These are phyloP conservation scores for Pyrenula massariospora DNA, from an alignment of 495 filamentous ascomycete species.

Conservation along the genomic window DNA sequence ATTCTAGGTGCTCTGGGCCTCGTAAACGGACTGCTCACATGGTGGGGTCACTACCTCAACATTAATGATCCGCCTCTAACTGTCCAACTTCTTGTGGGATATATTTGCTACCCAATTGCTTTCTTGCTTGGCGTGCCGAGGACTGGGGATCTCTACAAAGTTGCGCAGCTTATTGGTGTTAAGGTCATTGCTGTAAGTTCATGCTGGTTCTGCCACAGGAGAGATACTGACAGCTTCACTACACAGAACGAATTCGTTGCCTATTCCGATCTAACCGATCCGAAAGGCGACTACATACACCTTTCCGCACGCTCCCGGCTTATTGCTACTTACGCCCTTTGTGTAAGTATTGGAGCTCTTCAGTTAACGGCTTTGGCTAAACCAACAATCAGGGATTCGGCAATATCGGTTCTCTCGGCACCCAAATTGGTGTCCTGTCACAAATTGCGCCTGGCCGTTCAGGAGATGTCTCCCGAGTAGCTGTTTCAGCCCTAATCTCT, in stretches of 20 bases:
- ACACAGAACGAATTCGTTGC: conserved; percentile 54
- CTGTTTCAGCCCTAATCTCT: conserved; percentile 64
- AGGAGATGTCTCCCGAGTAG: conserved; percentile 65
- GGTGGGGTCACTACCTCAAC: conserved; percentile 81
- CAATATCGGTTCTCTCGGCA: conserved; percentile 72
- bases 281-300: conserved; percentile 24
- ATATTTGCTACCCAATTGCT: conserved; percentile 72
- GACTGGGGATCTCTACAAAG: conserved; percentile 55
- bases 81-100: conserved; percentile 66
- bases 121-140: conserved; percentile 80
- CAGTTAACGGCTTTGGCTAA: conserved; percentile 17
- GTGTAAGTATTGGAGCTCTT: conserved; percentile 25
- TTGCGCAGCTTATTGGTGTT: conserved; percentile 67
- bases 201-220: neutral
- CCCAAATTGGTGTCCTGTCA: conserved; percentile 73
- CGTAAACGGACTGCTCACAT: conserved; percentile 65
- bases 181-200: conserved; percentile 60
- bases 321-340: conserved; percentile 61
- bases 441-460: conserved; percentile 65
- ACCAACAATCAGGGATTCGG: conserved; percentile 52
- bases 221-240: conserved; percentile 2
- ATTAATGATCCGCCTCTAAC: conserved; percentile 58
- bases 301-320: conserved; percentile 59
- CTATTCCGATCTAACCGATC: conserved; percentile 35
- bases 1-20: conserved; percentile 74